Evolutionary conservation across 192 early-diverging fungal genomes (phyloP).

Genomic region (Coemansia sp.): DNA sequence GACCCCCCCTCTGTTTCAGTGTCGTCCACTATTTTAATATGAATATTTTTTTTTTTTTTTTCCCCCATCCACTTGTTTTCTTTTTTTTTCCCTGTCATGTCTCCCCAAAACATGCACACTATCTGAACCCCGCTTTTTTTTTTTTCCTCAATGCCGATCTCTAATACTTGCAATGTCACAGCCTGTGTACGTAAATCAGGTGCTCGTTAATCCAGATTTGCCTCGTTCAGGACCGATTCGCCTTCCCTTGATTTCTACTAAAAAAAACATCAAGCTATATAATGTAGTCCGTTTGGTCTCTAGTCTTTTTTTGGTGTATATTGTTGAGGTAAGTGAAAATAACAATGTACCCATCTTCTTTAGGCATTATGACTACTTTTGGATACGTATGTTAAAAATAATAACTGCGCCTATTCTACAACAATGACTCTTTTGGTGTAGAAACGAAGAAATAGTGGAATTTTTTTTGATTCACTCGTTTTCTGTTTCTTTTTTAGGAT

Average conservation of each 20-base stretch:
- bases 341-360: not conserved
- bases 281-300: not conserved
- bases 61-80: not conserved
- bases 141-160: not conserved
- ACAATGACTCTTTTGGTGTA: not conserved
- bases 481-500: not conserved
- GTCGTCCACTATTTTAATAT: too few relatives aligned
- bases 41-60: too few relatives aligned
- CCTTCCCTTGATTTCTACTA: not conserved
- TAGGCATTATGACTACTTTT: not conserved
- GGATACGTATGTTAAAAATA: not conserved
- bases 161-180: not conserved
- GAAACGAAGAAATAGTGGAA: not conserved
- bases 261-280: not conserved
- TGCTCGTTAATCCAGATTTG: not conserved
- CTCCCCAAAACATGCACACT: conserved; percentile 8
- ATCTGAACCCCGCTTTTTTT: conserved; percentile 7
- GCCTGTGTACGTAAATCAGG: not conserved
- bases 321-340: not conserved
- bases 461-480: not conserved
- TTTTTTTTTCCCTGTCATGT: not conserved
- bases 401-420: conserved; percentile 3
- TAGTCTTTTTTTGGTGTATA: not conserved
- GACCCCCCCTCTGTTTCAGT: too few relatives aligned
- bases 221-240: not conserved